phyloP scores from a whole-genome alignment of 495 filamentous ascomycete genomes.

The Penicillium waksmanii region DNA sequence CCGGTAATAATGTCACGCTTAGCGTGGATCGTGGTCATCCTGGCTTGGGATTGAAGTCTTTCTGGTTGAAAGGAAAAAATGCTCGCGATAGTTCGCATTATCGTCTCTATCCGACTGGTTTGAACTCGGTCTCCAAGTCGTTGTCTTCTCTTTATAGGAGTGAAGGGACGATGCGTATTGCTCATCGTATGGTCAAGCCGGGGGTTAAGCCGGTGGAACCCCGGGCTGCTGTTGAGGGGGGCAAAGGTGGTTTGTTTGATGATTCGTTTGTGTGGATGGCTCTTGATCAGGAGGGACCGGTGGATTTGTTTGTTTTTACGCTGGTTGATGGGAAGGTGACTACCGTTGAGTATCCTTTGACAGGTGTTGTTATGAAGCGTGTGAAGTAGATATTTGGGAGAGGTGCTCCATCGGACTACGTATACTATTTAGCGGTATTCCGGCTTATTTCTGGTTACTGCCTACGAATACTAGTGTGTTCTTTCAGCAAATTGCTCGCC shows the following conservation, averaged over 20 bases:
- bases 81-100: neutral
- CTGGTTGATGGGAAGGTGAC: slow-evolving; percentile 7
- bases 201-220: neutral
- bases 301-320: slow-evolving; percentile 9
- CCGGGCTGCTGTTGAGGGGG: slow-evolving; percentile 21
- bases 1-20: slow-evolving; percentile 10
- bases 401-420: no score
- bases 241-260: slow-evolving; percentile 18
- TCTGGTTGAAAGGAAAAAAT: no score
- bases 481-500: no score
- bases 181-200: neutral
- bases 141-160: slow-evolving; percentile 9
- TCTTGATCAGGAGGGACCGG: slow-evolving; percentile 5
- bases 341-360: neutral
- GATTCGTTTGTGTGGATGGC: slow-evolving; percentile 19
- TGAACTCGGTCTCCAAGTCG: slow-evolving; percentile 10
- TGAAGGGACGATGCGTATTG: slow-evolving; percentile 2
- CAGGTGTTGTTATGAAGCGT: no score
- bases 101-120: slow-evolving; percentile 10
- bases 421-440: no score
- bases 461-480: no score
- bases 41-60: slow-evolving; percentile 1
- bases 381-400: no score
- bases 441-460: no score
- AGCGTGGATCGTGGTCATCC: slow-evolving; percentile 8